Conservation (phyloP, 768 basidiomycete species). For the Serendipita indica region DNA sequence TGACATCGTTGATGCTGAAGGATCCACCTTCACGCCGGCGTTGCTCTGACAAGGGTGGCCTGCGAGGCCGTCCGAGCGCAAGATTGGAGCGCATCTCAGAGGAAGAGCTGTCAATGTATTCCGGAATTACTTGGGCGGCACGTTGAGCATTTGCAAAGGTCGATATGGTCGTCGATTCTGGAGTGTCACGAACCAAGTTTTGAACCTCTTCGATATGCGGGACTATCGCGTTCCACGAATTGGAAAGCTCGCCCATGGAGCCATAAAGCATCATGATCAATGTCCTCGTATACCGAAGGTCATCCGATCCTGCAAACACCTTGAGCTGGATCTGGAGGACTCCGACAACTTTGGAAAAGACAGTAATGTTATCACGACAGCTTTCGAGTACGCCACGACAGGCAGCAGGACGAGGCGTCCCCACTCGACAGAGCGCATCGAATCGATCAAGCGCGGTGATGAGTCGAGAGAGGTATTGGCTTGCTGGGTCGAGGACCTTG, state of each 20-base stretch:
- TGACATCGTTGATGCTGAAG: constrained; percentile 83
- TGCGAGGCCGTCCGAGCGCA: constrained; percentile 32
- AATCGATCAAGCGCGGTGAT: constrained; percentile 86
- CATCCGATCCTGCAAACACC: constrained; percentile 55
- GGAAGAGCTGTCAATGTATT: constrained; percentile 14
- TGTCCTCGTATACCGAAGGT: constrained; percentile 76
- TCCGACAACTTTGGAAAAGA: constrained; percentile 77
- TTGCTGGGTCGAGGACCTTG: constrained; percentile 77
- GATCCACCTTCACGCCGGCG: constrained; percentile 76
- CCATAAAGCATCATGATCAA: constrained; percentile 80
- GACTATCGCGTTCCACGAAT: constrained; percentile 66
- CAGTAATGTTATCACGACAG: constrained; percentile 68
- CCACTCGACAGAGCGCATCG: constrained; percentile 60
- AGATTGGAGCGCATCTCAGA: constrained; percentile 16
- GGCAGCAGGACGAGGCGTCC: constrained; percentile 49
- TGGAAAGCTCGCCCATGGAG: constrained; percentile 72
- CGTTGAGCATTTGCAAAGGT: constrained; percentile 25
- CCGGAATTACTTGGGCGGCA: constrained; percentile 18
- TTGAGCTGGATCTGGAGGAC: constrained; percentile 71
- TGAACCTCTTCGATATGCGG: constrained; percentile 57
- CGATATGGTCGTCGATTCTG: constrained; percentile 21
- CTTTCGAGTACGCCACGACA: constrained; percentile 69
- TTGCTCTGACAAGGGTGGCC: constrained; percentile 23
- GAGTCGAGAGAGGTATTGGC: constrained; percentile 61
- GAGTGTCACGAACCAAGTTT: constrained; percentile 39